Percentiles rank a stretch among this genome's conserved stretches.
Evolutionary conservation across 2,329 filamentous ascomycete genomes (phyloP).

Genomic region (Colletotrichum gloeosporioides): DNA sequence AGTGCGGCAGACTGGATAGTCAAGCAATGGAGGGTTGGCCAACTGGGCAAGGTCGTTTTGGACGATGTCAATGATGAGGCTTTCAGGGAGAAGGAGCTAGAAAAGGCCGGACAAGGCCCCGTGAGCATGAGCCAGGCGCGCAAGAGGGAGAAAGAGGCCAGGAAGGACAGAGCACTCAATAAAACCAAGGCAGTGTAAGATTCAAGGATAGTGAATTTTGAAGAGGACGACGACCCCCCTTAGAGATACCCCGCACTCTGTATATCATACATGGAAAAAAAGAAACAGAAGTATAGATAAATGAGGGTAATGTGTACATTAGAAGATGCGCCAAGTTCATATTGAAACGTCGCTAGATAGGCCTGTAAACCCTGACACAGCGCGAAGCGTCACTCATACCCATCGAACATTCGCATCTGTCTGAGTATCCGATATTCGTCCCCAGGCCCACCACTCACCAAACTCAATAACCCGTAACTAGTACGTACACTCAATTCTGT

Average conservation of each 20-base stretch:
- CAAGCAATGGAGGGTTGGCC: constrained; percentile 80
- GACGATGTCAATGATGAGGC: constrained; percentile 74
- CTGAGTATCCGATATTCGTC: neutral
- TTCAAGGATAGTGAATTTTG: neutral
- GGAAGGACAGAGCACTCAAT: constrained; percentile 40
- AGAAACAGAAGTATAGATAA: neutral
- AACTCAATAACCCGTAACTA: neutral
- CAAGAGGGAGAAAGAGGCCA: constrained; percentile 67
- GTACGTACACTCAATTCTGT: neutral
- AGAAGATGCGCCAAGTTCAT: neutral
- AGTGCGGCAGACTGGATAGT: constrained; percentile 81
- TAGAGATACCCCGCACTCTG: constrained; percentile 19
- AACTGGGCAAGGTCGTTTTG: constrained; percentile 77
- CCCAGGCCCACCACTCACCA: neutral
- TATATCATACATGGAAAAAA: constrained; percentile 11
- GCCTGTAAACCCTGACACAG: neutral
- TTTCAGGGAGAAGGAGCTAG: constrained; percentile 53
- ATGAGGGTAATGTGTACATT: constrained; percentile 9
- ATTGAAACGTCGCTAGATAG: neutral
- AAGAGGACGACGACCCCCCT: neutral
- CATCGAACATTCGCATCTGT: neutral
- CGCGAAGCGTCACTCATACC: neutral
- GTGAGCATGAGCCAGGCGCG: constrained; percentile 73
- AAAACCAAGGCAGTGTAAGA: constrained; percentile 13
- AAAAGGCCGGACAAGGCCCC: constrained; percentile 46